Evolutionary conservation across 805 yeast species (phyloP), one percentile per base, ranked within the genome.

Genomic region (Citeromyces matritensis): DNA sequence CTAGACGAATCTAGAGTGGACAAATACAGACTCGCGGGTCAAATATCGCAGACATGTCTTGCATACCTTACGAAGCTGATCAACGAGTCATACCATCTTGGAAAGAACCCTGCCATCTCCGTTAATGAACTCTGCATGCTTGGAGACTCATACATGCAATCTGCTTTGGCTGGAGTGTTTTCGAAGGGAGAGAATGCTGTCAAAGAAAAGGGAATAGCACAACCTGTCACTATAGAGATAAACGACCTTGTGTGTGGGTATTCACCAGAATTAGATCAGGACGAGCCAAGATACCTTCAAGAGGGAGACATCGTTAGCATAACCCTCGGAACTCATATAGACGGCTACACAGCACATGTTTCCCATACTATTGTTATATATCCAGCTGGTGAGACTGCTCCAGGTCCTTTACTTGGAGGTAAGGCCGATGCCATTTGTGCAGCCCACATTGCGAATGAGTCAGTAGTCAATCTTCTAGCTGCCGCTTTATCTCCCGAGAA

Each of bases 341-440:
- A 91, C 54, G 98, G 98, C 34, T 91, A 86, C 59, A 81, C 96
- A 9, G 74, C 94, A 2, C 71, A 73, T 49, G 73, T 72, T 8
- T 73, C 94, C 19, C 98, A 91, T 54, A 86, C 96, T 2, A 47
- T 84, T 39, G 91, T 85, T 21, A 73, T 85, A 33, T 80, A 72
- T 44, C 93, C 93, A 32, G 72, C 74, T 23, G 61, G 48, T 32
- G 44, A 48, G 17, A 48, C 45, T 23, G 86, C 88, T 30, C 53
- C 67, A 12, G 91, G 84, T 24, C 97, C 98, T 9, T 61, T 81
- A 36, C 60, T 79, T 37, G 96, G 96, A 8, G 54, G 73, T 35
- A 71, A 76, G 41, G 95, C 97, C 11, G 96, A 91, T 55, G 88
- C 94, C 12, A 57, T 80, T 28, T 75, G 84, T 42, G 98, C 96